Evolutionary conservation across 73 alveolate species (phyloP).

Genomic region (Blepharisma japonicum): DNA sequence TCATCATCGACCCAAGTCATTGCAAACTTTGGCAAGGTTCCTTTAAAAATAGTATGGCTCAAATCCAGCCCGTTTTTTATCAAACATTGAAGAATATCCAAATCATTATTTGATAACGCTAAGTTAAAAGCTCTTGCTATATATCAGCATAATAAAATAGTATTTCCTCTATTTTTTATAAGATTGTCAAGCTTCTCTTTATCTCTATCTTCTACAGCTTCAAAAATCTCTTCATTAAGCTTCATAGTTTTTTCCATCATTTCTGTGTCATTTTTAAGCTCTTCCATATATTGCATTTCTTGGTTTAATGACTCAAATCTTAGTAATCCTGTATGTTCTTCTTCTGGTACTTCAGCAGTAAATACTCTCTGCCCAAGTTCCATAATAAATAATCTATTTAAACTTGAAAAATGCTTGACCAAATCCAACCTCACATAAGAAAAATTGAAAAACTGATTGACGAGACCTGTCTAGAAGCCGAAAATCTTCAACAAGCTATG

Average conservation of each 20-base stretch:
- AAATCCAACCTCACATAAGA: too few relatives aligned
- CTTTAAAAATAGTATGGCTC: background rate
- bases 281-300: too few relatives aligned
- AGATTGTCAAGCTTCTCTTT: background rate
- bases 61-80: background rate
- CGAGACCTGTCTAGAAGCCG: too few relatives aligned
- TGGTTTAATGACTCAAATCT: too few relatives aligned
- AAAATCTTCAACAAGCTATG: too few relatives aligned
- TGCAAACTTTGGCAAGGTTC: conserved; percentile 5
- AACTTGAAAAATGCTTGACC: too few relatives aligned
- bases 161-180: background rate
- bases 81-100: background rate
- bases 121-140: background rate
- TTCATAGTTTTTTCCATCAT: background rate
- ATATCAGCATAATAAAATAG: background rate
- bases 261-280: background rate
- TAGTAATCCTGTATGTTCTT: too few relatives aligned
- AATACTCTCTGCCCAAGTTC: too few relatives aligned
- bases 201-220: background rate
- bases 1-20: background rate
- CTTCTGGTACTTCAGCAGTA: too few relatives aligned
- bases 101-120: background rate
- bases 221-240: background rate
- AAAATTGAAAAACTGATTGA: too few relatives aligned
- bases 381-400: too few relatives aligned